Conservation (phyloP, 495 filamentous ascomycete species). For the Filosporella fistucella region DNA sequence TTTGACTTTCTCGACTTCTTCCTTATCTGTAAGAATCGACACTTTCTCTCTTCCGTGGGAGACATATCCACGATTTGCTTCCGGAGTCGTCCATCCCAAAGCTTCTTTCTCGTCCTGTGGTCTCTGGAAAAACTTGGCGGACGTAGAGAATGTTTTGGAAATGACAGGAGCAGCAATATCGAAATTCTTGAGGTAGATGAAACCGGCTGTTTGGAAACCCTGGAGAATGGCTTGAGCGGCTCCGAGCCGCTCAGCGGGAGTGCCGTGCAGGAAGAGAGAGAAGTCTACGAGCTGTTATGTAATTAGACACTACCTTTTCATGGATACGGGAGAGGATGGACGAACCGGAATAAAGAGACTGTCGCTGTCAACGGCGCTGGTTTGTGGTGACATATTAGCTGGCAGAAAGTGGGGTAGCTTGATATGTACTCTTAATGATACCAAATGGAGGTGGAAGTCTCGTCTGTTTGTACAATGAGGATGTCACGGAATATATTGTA, state of each 20-base stretch:
- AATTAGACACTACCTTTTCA: constrained; percentile 7
- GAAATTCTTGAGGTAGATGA: constrained; percentile 84
- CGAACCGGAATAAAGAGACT: constrained; percentile 67
- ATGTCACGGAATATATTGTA: neutral
- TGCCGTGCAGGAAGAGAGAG: constrained; percentile 63
- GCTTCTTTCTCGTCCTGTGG: constrained; percentile 64
- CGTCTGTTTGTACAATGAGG: no score
- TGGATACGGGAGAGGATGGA: neutral
- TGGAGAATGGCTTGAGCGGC: constrained; percentile 68
- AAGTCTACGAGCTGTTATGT: constrained; percentile 77
- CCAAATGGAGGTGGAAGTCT: no score
- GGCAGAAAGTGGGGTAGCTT: neutral
- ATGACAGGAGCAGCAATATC: constrained; percentile 59
- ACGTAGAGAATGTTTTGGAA: constrained; percentile 60
- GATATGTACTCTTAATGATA: neutral
- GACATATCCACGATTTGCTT: constrained; percentile 76
- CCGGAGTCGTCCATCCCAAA: constrained; percentile 65
- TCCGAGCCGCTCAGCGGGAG: constrained; percentile 52
- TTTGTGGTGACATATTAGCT: constrained; percentile 28
- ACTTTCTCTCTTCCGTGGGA: constrained; percentile 75
- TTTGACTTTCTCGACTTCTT: constrained; percentile 55
- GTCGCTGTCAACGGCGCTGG: constrained; percentile 55
- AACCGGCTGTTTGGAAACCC: constrained; percentile 83
- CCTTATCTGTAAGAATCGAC: constrained; percentile 48
- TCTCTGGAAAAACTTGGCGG: constrained; percentile 72